Evolutionary conservation across 345 rosid genomes (phyloP).

Genomic region (Populus tremula): DNA sequence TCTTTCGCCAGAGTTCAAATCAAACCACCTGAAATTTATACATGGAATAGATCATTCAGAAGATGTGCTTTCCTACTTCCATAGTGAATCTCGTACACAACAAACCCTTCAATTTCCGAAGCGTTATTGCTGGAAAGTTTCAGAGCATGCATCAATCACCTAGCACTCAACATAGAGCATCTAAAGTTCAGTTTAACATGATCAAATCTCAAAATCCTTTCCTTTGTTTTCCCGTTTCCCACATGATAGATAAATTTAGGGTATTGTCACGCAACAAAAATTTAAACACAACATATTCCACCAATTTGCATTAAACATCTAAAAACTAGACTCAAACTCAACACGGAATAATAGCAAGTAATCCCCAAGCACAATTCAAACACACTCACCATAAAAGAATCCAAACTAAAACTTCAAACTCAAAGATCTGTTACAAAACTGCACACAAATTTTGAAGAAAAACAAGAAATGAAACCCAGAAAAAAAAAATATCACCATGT

Average conservation of each 20-base stretch:
- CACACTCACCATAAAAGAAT: constrained; percentile 2
- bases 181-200: constrained; percentile 21
- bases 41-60: constrained; percentile 1
- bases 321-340: constrained; percentile 7
- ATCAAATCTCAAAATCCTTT: constrained; percentile 18
- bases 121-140: constrained; percentile 16
- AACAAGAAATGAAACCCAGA: not conserved
- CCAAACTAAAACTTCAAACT: constrained; percentile 5
- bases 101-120: constrained; percentile 25
- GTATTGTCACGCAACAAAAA: not conserved
- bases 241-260: too few relatives aligned
- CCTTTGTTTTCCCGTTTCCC: not conserved
- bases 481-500: not conserved
- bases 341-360: constrained; percentile 2
- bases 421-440: constrained; percentile 3
- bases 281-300: constrained; percentile 9
- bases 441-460: not conserved
- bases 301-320: constrained; percentile 21
- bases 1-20: not conserved
- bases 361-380: constrained; percentile 18
- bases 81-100: not conserved
- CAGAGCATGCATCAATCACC: constrained; percentile 22
- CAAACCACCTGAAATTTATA: not conserved
- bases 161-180: constrained; percentile 11
- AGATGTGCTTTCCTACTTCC: constrained; percentile 12